Evolutionary conservation across 305 asterid genomes (phyloP), one percentile per base, ranked within the genome.

Genomic region (Fraxinus angustifolia): DNA sequence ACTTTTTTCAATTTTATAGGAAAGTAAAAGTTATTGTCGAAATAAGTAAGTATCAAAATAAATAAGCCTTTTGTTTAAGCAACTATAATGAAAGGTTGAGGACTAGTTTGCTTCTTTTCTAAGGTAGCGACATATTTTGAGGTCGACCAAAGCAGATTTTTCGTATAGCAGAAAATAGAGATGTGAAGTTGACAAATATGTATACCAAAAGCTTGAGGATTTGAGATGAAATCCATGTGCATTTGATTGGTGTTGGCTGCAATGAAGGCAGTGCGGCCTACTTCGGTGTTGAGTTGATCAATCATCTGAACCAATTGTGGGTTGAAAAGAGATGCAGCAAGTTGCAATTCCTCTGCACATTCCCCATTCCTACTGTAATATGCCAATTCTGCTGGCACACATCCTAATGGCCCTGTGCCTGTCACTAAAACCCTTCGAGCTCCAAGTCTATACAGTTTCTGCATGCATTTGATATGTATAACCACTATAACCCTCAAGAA

Each of bases 371-470:
- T 45, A 75, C 92, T 84, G 6, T 79, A 81, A 71, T 14, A 60
- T 0, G 90, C 92, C 75, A 86, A 77, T 68, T 88, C 91, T 0
- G 89, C 88, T 0, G 92, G 92, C 8, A 83, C 91, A 45, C 92
- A 89, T 2, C 92, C 92, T 10, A 89, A 16, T 28, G 91, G 92
- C 6, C 92, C 92, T 12, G 92, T 88, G 34, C 92, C 92, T 0
- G 91, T 89, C 75, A 88, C 91, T 1, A 88, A 11, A 5, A 88
- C 87, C 60, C 85, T 75, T 5, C 88, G 71, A 3, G 86, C 87
- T n/a, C 92, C 92, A 17, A 85, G 60, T 30, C 79, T 81, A 34
- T 87, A 23, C 26, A 89, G 31, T 48, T 67, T 83, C 92, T 89
- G 84, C 82, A 80, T 38, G 2, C 6, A 16, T 30, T 67, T 1